Percentiles rank a stretch among this genome's conserved stretches.
Conservation (phyloP, 148 eudicot genomes). For the Rhododendron griersonianum region DNA sequence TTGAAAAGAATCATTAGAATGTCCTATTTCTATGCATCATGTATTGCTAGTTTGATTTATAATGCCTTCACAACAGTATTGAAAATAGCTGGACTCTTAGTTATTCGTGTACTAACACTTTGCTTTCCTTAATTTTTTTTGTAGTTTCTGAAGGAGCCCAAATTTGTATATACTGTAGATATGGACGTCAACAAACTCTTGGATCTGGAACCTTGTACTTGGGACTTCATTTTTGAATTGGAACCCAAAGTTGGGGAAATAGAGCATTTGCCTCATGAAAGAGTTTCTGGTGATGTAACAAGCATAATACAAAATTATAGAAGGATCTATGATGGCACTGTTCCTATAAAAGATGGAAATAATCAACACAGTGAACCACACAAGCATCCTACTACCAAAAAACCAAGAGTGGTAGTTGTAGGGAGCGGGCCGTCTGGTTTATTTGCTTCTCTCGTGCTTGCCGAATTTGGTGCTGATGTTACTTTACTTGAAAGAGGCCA, state of each 20-base stretch:
- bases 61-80: neutral
- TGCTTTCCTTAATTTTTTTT: neutral
- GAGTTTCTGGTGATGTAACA: constrained; percentile 51
- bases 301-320: constrained; percentile 38
- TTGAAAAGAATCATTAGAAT: constrained; percentile 1
- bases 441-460: constrained; percentile 95
- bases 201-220: constrained; percentile 62
- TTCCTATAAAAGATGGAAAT: constrained; percentile 26
- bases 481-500: constrained; percentile 90
- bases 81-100: neutral
- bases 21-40: neutral
- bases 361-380: constrained; percentile 17
- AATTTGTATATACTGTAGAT: constrained; percentile 92
- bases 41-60: neutral
- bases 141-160: constrained; percentile 70
- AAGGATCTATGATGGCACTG: constrained; percentile 28
- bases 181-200: constrained; percentile 77
- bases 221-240: constrained; percentile 73
- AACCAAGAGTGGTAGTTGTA: constrained; percentile 80
- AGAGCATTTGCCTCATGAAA: constrained; percentile 58
- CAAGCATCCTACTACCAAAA: constrained; percentile 29
- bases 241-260: constrained; percentile 68
- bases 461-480: constrained; percentile 95
- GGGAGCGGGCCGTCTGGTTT: constrained; percentile 97
- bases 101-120: neutral